Evolutionary conservation across 2,329 filamentous ascomycete species (phyloP).

Genomic region (Botryosphaeria dothidea): DNA sequence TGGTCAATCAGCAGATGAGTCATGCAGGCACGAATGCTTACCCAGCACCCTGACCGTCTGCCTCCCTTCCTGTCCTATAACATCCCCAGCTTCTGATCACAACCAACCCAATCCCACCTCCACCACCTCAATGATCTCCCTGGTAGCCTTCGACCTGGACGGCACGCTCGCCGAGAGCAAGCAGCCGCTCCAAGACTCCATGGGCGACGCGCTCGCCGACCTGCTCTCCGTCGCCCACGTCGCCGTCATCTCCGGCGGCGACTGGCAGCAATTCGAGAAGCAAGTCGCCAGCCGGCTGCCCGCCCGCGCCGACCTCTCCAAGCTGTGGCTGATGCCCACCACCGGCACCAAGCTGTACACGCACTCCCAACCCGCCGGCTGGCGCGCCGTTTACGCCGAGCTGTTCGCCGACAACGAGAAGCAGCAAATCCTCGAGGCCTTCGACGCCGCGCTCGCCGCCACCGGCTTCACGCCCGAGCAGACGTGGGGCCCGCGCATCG

Average conservation of each 20-base stretch:
- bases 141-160: conserved; percentile 42
- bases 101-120: too few relatives aligned
- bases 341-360: conserved; percentile 46
- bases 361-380: conserved; percentile 31
- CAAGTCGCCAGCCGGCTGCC: conserved; percentile 43
- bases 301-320: conserved; percentile 35
- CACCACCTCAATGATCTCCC: conserved; percentile 38
- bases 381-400: conserved; percentile 40
- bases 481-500: conserved; percentile 44
- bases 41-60: too few relatives aligned
- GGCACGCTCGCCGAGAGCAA: conserved; percentile 41
- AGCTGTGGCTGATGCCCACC: conserved; percentile 47
- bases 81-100: too few relatives aligned
- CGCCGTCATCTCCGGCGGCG: conserved; percentile 44
- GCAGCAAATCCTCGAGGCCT: conserved; percentile 35
- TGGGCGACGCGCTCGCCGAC: conserved; percentile 35
- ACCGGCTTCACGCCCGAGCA: conserved; percentile 40
- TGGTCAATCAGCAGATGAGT: too few relatives aligned
- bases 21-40: too few relatives aligned
- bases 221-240: conserved; percentile 43
- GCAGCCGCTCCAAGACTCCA: conserved; percentile 35
- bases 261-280: conserved; percentile 46
- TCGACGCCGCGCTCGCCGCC: conserved; percentile 37
- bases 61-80: too few relatives aligned
- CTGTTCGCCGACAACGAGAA: conserved; percentile 36